These are phyloP conservation scores for Dendrobium chrysotoxum DNA, from an alignment of 106 monocot species.

Conservation along the genomic window DNA sequence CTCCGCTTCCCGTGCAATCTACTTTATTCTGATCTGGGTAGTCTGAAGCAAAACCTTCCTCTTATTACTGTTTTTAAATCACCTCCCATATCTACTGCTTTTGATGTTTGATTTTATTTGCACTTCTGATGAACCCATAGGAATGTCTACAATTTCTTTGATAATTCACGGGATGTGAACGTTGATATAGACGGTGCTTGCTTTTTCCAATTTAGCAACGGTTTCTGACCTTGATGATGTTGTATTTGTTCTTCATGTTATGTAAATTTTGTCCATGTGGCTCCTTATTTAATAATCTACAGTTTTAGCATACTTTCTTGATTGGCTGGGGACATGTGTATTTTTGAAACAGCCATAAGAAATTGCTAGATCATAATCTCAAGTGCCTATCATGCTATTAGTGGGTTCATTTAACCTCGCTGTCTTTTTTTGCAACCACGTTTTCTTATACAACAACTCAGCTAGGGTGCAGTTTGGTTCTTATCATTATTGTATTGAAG, in stretches of 20 bases:
- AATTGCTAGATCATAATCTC: not conserved
- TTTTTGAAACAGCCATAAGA: not conserved
- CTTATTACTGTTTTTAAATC: not conserved
- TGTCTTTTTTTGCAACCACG: not conserved
- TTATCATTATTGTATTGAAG: not conserved
- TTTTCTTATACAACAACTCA: not conserved
- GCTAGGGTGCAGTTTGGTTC: not conserved
- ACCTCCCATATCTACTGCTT: not conserved
- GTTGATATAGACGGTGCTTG: too few species aligned
- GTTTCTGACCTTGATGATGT: too few species aligned
- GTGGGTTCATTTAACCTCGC: not conserved
- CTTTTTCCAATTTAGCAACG: too few species aligned
- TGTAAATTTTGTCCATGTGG: too few species aligned
- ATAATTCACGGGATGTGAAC: too few species aligned
- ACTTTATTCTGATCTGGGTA: not conserved
- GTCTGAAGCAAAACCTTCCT: not conserved
- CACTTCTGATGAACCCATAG: too few species aligned
- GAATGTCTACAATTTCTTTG: too few species aligned
- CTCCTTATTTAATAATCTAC: too few species aligned
- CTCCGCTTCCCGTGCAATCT: not conserved
- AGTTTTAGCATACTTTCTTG: not conserved
- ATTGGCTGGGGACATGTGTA: not conserved
- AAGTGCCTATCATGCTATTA: not conserved
- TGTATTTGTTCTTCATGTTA: too few species aligned
- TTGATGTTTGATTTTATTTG: too few species aligned